A percentile compares a stretch with the other conserved stretches of the same genome.
These are phyloP conservation scores for Anastatica hierochuntica DNA, from an alignment of 345 rosid species.

Conservation along the genomic window DNA sequence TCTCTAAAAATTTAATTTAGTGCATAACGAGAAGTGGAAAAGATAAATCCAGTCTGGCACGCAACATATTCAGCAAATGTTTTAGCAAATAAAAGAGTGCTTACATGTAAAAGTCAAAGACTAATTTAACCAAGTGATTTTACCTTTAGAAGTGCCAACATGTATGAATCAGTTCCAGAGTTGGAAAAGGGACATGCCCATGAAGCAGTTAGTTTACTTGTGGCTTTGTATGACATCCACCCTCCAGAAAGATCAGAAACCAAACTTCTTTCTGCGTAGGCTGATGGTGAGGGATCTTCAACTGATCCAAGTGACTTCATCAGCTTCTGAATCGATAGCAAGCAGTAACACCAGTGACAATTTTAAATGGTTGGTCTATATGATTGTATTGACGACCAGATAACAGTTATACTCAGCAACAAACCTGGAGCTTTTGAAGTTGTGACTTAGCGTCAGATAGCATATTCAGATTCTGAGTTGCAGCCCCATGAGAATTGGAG, in stretches of 20 bases:
- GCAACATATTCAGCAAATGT: not conserved
- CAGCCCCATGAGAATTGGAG: constrained; percentile 31
- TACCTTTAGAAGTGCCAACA: constrained; percentile 77
- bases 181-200: constrained; percentile 56
- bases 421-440: constrained; percentile 77
- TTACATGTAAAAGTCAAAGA: not conserved
- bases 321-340: constrained; percentile 56
- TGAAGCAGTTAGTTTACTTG: constrained; percentile 63
- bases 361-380: constrained; percentile 11
- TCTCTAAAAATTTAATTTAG: not conserved
- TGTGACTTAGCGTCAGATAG: constrained; percentile 56
- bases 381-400: constrained; percentile 7
- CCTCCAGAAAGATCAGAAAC: constrained; percentile 66
- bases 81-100: constrained; percentile 8
- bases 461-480: constrained; percentile 30
- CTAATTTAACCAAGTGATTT: constrained; percentile 9
- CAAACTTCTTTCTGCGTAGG: constrained; percentile 54
- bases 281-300: constrained; percentile 87
- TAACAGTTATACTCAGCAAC: constrained; percentile 24
- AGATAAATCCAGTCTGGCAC: constrained; percentile 5
- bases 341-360: constrained; percentile 19
- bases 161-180: constrained; percentile 60
- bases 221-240: constrained; percentile 65
- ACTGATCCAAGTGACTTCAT: constrained; percentile 56
- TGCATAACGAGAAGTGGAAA: constrained; percentile 3